Conservation (phyloP, 2,329 filamentous ascomycete species). For the Parastagonospora avenae region DNA sequence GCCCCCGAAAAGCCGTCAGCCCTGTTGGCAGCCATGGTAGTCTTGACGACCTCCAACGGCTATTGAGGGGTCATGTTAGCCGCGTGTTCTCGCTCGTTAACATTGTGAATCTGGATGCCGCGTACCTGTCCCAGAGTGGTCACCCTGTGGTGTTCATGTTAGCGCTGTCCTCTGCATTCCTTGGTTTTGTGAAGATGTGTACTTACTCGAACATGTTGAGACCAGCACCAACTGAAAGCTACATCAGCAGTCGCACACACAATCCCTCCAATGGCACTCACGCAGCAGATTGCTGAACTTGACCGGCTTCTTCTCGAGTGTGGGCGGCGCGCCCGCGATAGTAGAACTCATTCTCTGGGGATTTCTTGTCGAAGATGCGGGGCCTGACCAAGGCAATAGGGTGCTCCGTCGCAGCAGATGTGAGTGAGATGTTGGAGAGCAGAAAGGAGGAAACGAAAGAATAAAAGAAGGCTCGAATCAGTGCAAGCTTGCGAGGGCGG, state of each 20-base stretch:
- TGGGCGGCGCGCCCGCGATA: conserved; percentile 56
- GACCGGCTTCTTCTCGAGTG: conserved; percentile 97
- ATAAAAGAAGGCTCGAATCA: conserved; percentile 4
- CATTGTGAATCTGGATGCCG: neutral
- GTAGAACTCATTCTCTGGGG: conserved; percentile 60
- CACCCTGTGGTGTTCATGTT: conserved; percentile 53
- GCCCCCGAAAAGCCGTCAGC: conserved; percentile 82
- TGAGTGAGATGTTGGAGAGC: conserved; percentile 16
- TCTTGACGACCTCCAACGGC: conserved; percentile 98
- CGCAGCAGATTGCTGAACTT: conserved; percentile 98
- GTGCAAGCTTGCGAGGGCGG: conserved; percentile 25
- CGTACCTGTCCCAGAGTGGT: conserved; percentile 69
- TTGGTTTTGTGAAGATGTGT: conserved; percentile 6
- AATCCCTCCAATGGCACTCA: conserved; percentile 46
- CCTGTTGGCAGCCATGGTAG: conserved; percentile 98
- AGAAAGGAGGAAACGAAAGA: conserved; percentile 13
- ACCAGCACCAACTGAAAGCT: conserved; percentile 72
- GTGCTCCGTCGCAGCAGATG: conserved; percentile 76
- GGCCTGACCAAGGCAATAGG: conserved; percentile 98
- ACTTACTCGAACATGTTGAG: conserved; percentile 92
- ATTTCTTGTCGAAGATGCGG: conserved; percentile 57
- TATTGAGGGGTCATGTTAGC: conserved; percentile 63
- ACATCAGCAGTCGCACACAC: conserved; percentile 28
- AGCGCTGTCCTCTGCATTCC: conserved; percentile 7
- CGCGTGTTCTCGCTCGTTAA: neutral